A percentile compares a stretch with the other conserved stretches of the same genome.
Evolutionary conservation across 2,329 filamentous ascomycete species (phyloP).

Genomic region (Metarhizium brunneum): DNA sequence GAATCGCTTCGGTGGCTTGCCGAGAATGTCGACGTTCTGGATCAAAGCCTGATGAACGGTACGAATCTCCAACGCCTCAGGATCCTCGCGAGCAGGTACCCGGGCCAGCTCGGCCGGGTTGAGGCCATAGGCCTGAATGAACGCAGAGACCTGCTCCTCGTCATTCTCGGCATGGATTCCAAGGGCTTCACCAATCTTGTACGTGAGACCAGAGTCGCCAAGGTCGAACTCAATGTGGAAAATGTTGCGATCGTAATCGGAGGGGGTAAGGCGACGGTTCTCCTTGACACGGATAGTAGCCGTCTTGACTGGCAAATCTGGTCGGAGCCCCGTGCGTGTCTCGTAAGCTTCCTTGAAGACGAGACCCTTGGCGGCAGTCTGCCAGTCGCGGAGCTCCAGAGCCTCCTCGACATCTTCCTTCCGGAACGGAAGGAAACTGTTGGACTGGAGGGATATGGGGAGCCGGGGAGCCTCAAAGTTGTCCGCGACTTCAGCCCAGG

Average conservation of each 20-base stretch:
- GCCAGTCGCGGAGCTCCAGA: conserved; percentile 62
- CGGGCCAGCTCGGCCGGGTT: conserved; percentile 79
- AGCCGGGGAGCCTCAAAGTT: conserved; percentile 45
- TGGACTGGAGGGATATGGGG: conserved; percentile 59
- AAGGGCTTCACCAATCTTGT: conserved; percentile 94
- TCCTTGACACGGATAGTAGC: conserved; percentile 85
- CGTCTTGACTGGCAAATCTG: conserved; percentile 80
- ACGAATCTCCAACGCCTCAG: conserved; percentile 67
- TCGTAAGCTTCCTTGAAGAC: conserved; percentile 91
- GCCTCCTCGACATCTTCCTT: conserved; percentile 65
- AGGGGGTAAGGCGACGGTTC: conserved; percentile 84
- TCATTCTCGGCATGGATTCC: conserved; percentile 96
- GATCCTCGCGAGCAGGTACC: conserved; percentile 76
- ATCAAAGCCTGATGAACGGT: conserved; percentile 87
- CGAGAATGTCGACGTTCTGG: conserved; percentile 94
- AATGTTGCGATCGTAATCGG: conserved; percentile 92
- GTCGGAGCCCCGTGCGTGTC: conserved; percentile 64
- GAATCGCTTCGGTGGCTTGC: conserved; percentile 93
- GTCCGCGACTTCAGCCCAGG: conserved; percentile 62
- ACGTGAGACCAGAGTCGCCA: conserved; percentile 80
- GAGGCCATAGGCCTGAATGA: conserved; percentile 85
- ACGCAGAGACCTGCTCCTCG: conserved; percentile 64
- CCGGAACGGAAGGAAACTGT: conserved; percentile 74
- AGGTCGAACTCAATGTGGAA: conserved; percentile 99
- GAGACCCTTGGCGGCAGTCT: conserved; percentile 76